Evolutionary conservation across 139 green algal species (phyloP).

Genomic region (Dunaliella sp.): DNA sequence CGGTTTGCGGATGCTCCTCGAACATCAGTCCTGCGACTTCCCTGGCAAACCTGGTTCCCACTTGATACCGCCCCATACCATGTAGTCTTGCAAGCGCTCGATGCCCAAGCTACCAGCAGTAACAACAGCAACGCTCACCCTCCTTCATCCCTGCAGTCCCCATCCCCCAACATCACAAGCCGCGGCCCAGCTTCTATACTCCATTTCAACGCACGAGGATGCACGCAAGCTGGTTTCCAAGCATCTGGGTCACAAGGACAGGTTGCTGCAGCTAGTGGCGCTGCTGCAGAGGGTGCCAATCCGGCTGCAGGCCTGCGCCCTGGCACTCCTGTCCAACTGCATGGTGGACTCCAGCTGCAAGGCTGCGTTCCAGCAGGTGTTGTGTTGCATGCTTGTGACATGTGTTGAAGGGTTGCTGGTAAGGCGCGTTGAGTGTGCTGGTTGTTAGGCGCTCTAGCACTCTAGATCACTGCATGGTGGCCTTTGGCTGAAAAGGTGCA

Average conservation of each 20-base stretch:
- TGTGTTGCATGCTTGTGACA: too few relatives aligned
- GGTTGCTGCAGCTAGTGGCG: conserved; percentile 16
- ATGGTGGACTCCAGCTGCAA: conserved; percentile 35
- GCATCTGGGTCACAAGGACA: conserved; percentile 6
- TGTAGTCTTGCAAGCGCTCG: not conserved
- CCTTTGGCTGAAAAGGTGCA: too few relatives aligned
- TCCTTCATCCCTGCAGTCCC: not conserved
- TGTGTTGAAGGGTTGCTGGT: too few relatives aligned
- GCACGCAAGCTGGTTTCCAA: conserved; percentile 36
- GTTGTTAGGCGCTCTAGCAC: too few relatives aligned
- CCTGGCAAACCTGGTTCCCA: too few relatives aligned
- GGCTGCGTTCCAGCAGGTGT: conserved; percentile 10
- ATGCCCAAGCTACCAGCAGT: not conserved
- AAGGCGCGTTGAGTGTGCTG: too few relatives aligned
- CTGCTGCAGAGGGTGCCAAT: conserved; percentile 19
- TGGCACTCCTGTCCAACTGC: conserved; percentile 52
- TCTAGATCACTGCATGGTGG: too few relatives aligned
- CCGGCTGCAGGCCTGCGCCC: conserved; percentile 20
- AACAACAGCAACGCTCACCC: not conserved
- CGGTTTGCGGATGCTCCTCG: too few relatives aligned
- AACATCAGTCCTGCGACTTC: too few relatives aligned
- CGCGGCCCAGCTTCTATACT: conserved; percentile 41
- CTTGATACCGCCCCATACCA: not conserved
- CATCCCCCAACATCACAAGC: not conserved
- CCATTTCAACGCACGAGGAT: conserved; percentile 27